Conservation (phyloP, 2,329 filamentous ascomycete genomes). For the Paramyrothecium roridum region DNA sequence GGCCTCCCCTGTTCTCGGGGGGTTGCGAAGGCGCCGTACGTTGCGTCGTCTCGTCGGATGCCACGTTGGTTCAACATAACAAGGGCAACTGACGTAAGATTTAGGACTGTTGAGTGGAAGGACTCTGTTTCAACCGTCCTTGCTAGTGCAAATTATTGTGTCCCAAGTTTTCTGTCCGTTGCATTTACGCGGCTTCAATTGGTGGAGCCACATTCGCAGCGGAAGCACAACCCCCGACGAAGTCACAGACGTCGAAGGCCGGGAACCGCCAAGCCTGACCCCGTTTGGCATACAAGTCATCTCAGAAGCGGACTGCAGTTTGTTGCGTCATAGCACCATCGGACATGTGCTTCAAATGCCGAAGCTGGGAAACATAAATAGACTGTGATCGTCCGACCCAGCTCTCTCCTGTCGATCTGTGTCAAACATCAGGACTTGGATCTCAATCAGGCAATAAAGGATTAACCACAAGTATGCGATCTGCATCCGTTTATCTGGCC, state of each 20-base stretch:
- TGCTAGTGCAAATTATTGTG: not conserved
- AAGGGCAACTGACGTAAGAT: not conserved
- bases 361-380: not conserved
- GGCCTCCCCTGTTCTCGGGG: not conserved
- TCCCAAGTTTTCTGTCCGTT: not conserved
- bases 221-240: slow-evolving; percentile 38
- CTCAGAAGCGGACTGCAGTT: not conserved
- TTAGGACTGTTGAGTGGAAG: not conserved
- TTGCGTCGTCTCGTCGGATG: not conserved
- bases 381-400: not conserved
- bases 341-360: not conserved
- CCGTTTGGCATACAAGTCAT: not conserved
- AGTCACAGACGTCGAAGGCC: slow-evolving; percentile 31
- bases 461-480: not conserved
- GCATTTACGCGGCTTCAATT: not conserved
- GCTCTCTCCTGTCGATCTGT: not conserved
- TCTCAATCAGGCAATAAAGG: not conserved
- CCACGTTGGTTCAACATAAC: not conserved
- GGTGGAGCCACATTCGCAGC: not conserved
- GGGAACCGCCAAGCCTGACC: not conserved
- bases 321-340: not conserved
- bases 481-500: not conserved
- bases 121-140: not conserved
- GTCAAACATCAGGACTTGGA: not conserved
- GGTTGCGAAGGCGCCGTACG: not conserved